Evolutionary conservation across 192 early-diverging fungal species (phyloP).

Genomic region (Thamnidium elegans): DNA sequence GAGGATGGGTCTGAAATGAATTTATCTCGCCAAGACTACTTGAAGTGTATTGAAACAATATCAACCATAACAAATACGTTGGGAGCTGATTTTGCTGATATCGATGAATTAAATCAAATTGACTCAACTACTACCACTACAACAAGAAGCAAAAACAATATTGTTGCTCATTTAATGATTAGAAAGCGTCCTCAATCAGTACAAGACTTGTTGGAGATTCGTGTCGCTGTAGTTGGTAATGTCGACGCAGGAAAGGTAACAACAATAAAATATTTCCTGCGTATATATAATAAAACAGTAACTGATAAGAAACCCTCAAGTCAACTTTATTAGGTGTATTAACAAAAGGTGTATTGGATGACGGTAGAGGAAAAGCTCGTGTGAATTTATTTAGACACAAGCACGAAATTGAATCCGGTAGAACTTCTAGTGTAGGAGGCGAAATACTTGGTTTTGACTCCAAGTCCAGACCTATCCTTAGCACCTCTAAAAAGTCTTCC

Average conservation of each 20-base stretch:
- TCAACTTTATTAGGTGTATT: slow-evolving; percentile 87
- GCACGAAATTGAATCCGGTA: slow-evolving; percentile 87
- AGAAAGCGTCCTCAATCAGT: slow-evolving; percentile 68
- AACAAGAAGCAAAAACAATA: slow-evolving; percentile 14
- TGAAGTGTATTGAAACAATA: slow-evolving; percentile 39
- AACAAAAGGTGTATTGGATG: slow-evolving; percentile 87
- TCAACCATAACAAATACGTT: slow-evolving; percentile 39
- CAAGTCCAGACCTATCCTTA: slow-evolving; percentile 53
- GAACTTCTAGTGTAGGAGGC: slow-evolving; percentile 85
- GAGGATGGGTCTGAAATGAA: slow-evolving; percentile 75
- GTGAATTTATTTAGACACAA: slow-evolving; percentile 86
- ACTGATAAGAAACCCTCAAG: slow-evolving; percentile 24
- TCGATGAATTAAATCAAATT: slow-evolving; percentile 38
- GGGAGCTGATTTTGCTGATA: slow-evolving; percentile 43
- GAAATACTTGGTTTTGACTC: slow-evolving; percentile 89
- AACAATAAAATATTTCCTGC: neutral
- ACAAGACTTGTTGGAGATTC: slow-evolving; percentile 81
- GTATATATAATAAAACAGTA: neutral
- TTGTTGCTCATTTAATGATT: slow-evolving; percentile 59
- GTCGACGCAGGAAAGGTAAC: slow-evolving; percentile 76
- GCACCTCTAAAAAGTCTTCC: slow-evolving; percentile 39
- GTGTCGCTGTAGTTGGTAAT: slow-evolving; percentile 89
- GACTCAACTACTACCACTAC: slow-evolving; percentile 7
- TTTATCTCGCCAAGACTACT: slow-evolving; percentile 49
- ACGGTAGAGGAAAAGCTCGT: slow-evolving; percentile 88